Percentiles rank a stretch among this genome's conserved stretches.
These are phyloP conservation scores for Uncinocarpus reesii DNA, from an alignment of 2,329 filamentous ascomycete genomes.

Conservation along the genomic window DNA sequence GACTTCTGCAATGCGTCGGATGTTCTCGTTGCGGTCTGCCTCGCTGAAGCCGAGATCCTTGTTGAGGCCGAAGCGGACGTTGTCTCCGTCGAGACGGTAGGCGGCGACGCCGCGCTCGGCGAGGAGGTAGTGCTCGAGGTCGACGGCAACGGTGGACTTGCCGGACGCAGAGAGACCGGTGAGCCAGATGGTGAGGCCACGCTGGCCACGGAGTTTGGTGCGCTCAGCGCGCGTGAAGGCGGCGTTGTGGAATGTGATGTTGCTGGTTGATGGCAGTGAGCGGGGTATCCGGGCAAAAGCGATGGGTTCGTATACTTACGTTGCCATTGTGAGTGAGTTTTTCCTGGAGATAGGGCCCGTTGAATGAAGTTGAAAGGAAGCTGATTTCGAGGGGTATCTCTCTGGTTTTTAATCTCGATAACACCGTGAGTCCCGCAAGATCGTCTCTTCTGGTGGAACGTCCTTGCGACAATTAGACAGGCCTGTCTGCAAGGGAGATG, in stretches of 20 bases:
- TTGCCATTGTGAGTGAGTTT: conserved; percentile 11
- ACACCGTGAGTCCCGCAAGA: neutral
- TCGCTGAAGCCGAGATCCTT: conserved; percentile 94
- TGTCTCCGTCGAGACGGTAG: conserved; percentile 95
- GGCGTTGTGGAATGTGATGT: conserved; percentile 40
- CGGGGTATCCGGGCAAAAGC: too few species aligned
- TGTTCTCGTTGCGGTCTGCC: conserved; percentile 92
- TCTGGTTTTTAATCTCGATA: conserved; percentile 3
- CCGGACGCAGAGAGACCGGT: conserved; percentile 92
- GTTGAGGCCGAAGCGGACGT: conserved; percentile 95
- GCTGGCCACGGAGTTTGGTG: conserved; percentile 56
- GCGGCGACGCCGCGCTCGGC: conserved; percentile 60
- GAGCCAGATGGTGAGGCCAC: conserved; percentile 93
- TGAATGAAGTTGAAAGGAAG: conserved; percentile 2
- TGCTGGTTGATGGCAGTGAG: conserved; percentile 25
- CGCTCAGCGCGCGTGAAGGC: conserved; percentile 36
- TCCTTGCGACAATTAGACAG: conserved; percentile 10
- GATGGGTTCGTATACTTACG: too few species aligned
- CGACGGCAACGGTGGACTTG: conserved; percentile 93
- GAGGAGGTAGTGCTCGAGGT: conserved; percentile 91
- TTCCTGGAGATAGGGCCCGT: conserved; percentile 1
- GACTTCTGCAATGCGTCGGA: conserved; percentile 89
- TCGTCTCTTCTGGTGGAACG: neutral
- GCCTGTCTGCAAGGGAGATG: conserved; percentile 8
- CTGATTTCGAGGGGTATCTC: neutral